Evolutionary conservation across 108 stramenopile genomes (phyloP), one percentile per base, ranked within the genome.

Genomic region (Ochromonas danica): DNA sequence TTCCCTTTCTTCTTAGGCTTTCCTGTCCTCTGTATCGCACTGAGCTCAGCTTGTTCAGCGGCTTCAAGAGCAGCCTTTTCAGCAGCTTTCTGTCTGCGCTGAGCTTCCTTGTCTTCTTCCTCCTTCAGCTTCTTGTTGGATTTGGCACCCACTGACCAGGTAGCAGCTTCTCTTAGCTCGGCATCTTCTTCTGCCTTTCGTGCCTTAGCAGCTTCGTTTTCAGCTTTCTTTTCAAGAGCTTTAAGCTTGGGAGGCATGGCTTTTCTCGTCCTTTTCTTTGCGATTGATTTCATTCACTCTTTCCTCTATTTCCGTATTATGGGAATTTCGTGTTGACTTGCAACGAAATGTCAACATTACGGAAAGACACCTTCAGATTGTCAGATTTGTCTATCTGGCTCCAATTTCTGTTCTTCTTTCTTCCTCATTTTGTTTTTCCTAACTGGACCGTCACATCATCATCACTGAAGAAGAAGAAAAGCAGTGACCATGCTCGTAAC

Each of bases 51-150:
- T 78, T 40, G 45, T 39, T 75, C 72, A 40, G 61, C 70, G 6
- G 70, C 61, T 42, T 62, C 61, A 38, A 62, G 39, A 0, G 79
- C 79, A 61, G 40, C 43, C 43, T 41, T 71, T 33, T 71, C 79
- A 30, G 79, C 79, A 1, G 31, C 43, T 71, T 80, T 78, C 22
- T 35, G 61, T 28, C 60, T 27, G 28, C 31, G 36, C 38, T 80
- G 31, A 38, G 67, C 43, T 71, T 80, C 70, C 71, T 71, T 80
- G 28, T 80, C 79, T 80, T 80, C 70, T 45, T 71, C 72, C 0
- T 71, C 42, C 0, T 30, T 10, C n/a, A 27, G 40, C 33, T 42
- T 62, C 30, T 27, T n/a, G 0, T 25, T 71, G 1, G n/a, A 39
- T 0, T 80, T 70, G 22, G 79, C 79, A 14, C 79, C 79, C 1